Conservation (phyloP, 768 basidiomycete genomes). For the Auricularia cornea region DNA sequence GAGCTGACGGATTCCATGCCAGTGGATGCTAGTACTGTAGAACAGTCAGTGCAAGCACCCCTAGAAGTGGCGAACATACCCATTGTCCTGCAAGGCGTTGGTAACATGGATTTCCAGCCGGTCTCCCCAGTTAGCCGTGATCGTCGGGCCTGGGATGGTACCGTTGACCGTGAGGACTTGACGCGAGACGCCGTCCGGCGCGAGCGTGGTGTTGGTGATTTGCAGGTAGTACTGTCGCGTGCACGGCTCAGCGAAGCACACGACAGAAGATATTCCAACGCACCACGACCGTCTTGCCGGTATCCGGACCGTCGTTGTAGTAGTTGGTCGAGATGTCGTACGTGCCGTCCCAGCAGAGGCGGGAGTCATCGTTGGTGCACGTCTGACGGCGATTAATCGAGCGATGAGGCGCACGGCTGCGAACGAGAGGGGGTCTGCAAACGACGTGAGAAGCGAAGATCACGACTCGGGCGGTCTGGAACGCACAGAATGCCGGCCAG, state of each 20-base stretch:
- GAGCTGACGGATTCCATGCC: constrained; percentile 2
- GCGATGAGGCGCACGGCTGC: background rate
- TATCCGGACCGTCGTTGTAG: background rate
- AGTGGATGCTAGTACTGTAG: constrained; percentile 4
- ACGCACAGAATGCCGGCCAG: too few species aligned
- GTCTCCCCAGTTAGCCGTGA: background rate
- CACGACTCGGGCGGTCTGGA: too few species aligned
- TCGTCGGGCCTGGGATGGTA: background rate
- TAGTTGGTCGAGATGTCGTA: background rate
- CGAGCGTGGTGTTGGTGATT: constrained; percentile 4
- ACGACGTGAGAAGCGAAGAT: background rate
- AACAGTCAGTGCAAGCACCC: background rate
- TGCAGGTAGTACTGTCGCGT: background rate
- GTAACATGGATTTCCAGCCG: background rate
- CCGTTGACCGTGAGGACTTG: background rate
- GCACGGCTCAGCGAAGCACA: background rate
- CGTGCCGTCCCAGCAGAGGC: background rate
- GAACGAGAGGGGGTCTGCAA: background rate
- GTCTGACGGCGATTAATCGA: background rate
- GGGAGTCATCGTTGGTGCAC: background rate
- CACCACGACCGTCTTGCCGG: background rate
- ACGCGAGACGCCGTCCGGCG: constrained; percentile 4
- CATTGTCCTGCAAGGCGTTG: background rate
- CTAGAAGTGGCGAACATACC: background rate
- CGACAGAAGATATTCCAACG: background rate